phyloP scores from a whole-genome alignment of 495 filamentous ascomycete genomes.

The Tuber indicum region DNA sequence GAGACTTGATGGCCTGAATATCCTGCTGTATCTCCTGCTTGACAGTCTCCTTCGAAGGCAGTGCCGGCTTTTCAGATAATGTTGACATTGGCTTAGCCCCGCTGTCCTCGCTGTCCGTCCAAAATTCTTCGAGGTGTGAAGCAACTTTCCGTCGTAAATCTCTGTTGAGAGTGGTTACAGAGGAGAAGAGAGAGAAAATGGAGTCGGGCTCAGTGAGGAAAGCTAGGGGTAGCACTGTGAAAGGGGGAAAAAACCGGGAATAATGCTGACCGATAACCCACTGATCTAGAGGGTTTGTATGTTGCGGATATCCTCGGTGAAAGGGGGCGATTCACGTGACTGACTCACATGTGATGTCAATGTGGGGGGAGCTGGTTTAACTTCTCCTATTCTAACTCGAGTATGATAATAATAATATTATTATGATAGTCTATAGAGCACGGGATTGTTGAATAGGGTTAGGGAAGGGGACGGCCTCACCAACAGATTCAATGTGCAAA shows the following conservation, averaged over 20 bases:
- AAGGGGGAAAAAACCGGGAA: background rate
- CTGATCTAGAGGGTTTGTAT: too few species aligned
- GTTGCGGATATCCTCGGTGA: too few species aligned
- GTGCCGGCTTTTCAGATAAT: conserved; percentile 1
- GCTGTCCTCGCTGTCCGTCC: background rate
- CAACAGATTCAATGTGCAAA: too few species aligned
- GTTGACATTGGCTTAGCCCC: conserved; percentile 15
- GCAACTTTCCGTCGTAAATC: background rate
- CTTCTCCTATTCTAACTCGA: too few species aligned
- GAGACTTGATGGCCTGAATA: conserved; percentile 47
- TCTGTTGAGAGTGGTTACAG: background rate
- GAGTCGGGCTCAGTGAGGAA: background rate
- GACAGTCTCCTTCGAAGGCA: conserved; percentile 46
- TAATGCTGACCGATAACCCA: too few species aligned
- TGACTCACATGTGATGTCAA: too few species aligned
- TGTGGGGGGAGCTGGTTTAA: too few species aligned
- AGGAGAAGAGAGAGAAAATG: background rate
- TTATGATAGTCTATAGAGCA: too few species aligned
- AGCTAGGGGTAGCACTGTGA: background rate
- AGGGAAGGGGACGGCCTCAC: too few species aligned
- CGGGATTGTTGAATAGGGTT: too few species aligned
- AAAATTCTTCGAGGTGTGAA: background rate
- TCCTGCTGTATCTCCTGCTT: conserved; percentile 52
- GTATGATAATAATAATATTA: too few species aligned
- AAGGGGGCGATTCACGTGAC: too few species aligned